phyloP scores from a whole-genome alignment of 306 rosid species.

The Quercus alba region DNA sequence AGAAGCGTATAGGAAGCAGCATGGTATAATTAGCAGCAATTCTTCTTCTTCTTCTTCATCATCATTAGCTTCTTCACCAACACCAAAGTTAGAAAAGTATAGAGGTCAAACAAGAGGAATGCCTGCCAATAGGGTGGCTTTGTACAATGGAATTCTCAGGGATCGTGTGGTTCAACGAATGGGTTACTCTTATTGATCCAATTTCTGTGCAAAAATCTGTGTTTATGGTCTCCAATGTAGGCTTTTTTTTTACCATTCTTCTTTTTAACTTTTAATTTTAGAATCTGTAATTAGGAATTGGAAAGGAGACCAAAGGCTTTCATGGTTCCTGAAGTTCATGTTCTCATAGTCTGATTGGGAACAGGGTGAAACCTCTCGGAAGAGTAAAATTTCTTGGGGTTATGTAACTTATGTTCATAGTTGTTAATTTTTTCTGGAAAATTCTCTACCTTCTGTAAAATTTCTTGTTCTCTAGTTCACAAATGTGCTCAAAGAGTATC shows the following conservation, averaged over 20 bases:
- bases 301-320: constrained; percentile 30
- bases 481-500: not conserved
- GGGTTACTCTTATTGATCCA: constrained; percentile 57
- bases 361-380: not conserved
- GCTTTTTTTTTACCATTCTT: not conserved
- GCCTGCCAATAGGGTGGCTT: constrained; percentile 81
- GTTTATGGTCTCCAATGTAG: constrained; percentile 1
- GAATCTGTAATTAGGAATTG: constrained; percentile 17
- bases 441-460: not conserved
- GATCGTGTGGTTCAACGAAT: constrained; percentile 69
- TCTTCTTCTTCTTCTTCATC: not conserved
- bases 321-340: constrained; percentile 22
- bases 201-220: constrained; percentile 23
- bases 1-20: constrained; percentile 56
- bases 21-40: not conserved
- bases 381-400: not conserved
- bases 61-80: constrained; percentile 10
- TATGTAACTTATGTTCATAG: not conserved
- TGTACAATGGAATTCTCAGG: constrained; percentile 83
- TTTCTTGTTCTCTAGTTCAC: not conserved
- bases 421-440: not conserved
- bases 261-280: no score
- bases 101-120: constrained; percentile 42
- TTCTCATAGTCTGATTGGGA: constrained; percentile 14
- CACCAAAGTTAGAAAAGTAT: constrained; percentile 24